Evolutionary conservation across 306 rosid species (phyloP).

Genomic region (Dalbergia oliveri): DNA sequence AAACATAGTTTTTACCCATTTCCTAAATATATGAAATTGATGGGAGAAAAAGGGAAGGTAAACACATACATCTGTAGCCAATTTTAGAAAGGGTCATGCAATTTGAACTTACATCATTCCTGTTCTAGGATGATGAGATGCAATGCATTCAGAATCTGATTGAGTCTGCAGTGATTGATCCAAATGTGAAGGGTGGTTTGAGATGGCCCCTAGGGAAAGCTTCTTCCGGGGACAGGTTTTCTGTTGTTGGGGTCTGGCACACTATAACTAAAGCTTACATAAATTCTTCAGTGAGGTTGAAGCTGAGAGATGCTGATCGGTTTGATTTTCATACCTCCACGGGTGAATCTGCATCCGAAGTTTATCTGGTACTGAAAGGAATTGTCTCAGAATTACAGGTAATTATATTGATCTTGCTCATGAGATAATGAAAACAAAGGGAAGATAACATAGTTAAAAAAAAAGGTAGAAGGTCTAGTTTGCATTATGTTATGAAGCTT

Average conservation of each 20-base stretch:
- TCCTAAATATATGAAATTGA: neutral
- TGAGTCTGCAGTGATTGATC: constrained; percentile 58
- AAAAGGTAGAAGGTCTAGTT: neutral
- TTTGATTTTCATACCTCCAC: constrained; percentile 51
- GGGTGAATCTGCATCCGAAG: constrained; percentile 61
- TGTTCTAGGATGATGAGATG: constrained; percentile 64
- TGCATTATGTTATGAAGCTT: neutral
- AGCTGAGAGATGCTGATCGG: constrained; percentile 59
- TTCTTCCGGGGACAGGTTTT: constrained; percentile 52
- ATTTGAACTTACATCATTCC: neutral
- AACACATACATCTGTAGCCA: neutral
- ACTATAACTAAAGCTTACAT: constrained; percentile 42
- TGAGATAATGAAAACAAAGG: neutral
- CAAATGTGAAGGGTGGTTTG: constrained; percentile 69
- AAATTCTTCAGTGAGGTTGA: constrained; percentile 52
- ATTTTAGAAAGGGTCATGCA: neutral
- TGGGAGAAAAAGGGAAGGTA: neutral
- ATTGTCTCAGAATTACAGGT: constrained; percentile 52
- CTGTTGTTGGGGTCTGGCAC: constrained; percentile 59
- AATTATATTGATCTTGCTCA: neutral
- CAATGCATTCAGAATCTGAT: constrained; percentile 54
- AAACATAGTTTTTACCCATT: neutral
- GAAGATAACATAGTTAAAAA: neutral
- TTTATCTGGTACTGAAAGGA: constrained; percentile 49
- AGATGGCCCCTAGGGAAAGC: constrained; percentile 69